Evolutionary conservation across 1,139 yeast species (phyloP).

Genomic region (Blastobotrys illinoisensis): DNA sequence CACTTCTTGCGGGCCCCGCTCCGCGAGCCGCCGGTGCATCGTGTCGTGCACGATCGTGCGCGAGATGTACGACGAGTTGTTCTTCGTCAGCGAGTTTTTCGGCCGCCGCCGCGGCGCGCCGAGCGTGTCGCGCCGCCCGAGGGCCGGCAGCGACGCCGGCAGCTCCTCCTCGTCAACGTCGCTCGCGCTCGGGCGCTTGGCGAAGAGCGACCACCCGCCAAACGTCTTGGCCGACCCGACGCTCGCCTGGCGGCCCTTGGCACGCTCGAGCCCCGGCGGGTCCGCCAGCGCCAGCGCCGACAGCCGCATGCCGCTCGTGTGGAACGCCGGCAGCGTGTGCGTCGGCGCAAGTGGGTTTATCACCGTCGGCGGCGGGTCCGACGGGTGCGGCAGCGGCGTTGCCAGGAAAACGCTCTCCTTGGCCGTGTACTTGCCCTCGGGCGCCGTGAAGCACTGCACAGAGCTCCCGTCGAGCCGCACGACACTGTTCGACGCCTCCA

Average conservation of each 20-base stretch:
- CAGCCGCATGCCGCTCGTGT: constrained; percentile 27
- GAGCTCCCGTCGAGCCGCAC: constrained; percentile 19
- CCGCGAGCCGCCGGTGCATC: constrained; percentile 30
- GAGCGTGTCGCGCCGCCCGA: constrained; percentile 6
- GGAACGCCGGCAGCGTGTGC: constrained; percentile 25
- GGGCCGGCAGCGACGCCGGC: not conserved
- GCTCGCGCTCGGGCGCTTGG: constrained; percentile 6
- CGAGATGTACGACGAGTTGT: constrained; percentile 37
- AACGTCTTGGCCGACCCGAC: constrained; percentile 15
- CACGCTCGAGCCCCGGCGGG: constrained; percentile 3
- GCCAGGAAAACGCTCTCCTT: constrained; percentile 31
- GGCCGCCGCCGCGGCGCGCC: constrained; percentile 17
- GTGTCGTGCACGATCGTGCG: constrained; percentile 36
- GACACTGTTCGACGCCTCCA: constrained; percentile 27
- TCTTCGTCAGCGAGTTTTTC: constrained; percentile 32
- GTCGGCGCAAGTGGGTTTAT: constrained; percentile 36
- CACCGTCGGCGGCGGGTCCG: constrained; percentile 32
- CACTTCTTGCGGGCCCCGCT: constrained; percentile 24
- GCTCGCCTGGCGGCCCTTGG: constrained; percentile 9
- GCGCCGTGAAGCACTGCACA: constrained; percentile 22
- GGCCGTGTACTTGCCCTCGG: constrained; percentile 31
- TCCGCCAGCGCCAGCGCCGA: constrained; percentile 15
- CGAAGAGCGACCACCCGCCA: constrained; percentile 15
- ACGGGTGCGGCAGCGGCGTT: constrained; percentile 35
- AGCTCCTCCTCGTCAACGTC: not conserved